These are phyloP conservation scores for Pseudovirgaria hyperparasitica DNA, from an alignment of 2,329 filamentous ascomycete genomes.

Conservation along the genomic window DNA sequence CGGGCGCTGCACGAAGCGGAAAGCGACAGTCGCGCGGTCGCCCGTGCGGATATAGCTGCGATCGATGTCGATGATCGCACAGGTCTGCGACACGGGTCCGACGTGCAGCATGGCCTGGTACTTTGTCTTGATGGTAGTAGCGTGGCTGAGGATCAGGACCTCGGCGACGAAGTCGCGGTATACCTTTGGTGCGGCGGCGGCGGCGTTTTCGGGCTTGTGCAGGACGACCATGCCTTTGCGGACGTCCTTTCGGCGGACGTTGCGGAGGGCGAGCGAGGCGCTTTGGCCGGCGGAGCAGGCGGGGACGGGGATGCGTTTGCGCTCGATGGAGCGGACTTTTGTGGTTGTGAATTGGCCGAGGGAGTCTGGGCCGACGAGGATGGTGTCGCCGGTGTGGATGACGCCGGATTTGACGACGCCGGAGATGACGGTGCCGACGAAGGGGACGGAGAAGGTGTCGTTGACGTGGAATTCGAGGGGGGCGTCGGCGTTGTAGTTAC, in stretches of 20 bases:
- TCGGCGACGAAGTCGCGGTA: slow-evolving; percentile 45
- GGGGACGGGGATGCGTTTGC: slow-evolving; percentile 81
- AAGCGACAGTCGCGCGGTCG: slow-evolving; percentile 86
- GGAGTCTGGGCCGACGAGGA: slow-evolving; percentile 81
- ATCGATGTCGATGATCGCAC: slow-evolving; percentile 94
- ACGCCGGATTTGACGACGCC: slow-evolving; percentile 78
- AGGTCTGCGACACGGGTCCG: slow-evolving; percentile 88
- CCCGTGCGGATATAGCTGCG: slow-evolving; percentile 90
- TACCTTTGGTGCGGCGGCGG: slow-evolving; percentile 35
- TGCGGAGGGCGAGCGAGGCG: slow-evolving; percentile 80
- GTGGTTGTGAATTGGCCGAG: slow-evolving; percentile 82
- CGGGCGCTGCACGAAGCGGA: slow-evolving; percentile 85
- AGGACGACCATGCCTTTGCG: slow-evolving; percentile 97
- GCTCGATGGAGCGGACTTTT: slow-evolving; percentile 81
- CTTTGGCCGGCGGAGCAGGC: slow-evolving; percentile 85
- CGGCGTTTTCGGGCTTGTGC: slow-evolving; percentile 61
- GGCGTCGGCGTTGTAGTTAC: slow-evolving; percentile 72
- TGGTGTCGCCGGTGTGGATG: slow-evolving; percentile 77
- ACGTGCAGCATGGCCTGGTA: slow-evolving; percentile 99
- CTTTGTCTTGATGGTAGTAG: slow-evolving; percentile 90
- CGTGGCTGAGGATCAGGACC: slow-evolving; percentile 90
- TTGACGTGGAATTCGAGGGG: slow-evolving; percentile 94
- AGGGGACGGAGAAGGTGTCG: slow-evolving; percentile 95
- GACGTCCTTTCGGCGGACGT: slow-evolving; percentile 80
- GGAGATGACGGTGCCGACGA: slow-evolving; percentile 90